Evolutionary conservation across 106 monocot genomes (phyloP).

Genomic region (Dendrobium nobile): DNA sequence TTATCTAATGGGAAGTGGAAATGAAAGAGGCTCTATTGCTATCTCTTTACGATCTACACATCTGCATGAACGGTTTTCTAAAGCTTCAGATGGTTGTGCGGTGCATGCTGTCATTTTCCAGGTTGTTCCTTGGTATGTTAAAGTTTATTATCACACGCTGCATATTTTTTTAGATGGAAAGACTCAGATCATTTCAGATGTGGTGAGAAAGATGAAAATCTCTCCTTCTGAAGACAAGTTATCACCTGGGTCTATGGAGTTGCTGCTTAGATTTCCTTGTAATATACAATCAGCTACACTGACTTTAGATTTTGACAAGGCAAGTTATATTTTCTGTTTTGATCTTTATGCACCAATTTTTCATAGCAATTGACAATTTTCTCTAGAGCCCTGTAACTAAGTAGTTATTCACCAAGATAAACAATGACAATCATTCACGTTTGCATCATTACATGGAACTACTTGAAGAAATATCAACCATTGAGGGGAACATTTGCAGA

Average conservation of each 20-base stretch:
- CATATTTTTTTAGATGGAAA: constrained; percentile 68
- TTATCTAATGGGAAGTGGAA: constrained; percentile 94
- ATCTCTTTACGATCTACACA: constrained; percentile 54
- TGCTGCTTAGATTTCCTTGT: constrained; percentile 76
- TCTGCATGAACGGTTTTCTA: constrained; percentile 16
- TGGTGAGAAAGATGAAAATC: constrained; percentile 73
- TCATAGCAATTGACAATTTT: background rate
- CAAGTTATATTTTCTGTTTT: constrained; percentile 10
- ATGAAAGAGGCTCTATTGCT: constrained; percentile 95
- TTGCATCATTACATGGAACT: constrained; percentile 1
- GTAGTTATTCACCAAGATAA: background rate
- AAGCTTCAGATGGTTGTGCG: constrained; percentile 29
- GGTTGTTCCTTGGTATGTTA: constrained; percentile 97
- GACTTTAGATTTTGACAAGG: constrained; percentile 92
- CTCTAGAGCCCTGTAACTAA: background rate
- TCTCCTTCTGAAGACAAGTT: constrained; percentile 89
- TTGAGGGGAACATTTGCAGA: background rate
- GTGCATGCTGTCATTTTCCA: constrained; percentile 66
- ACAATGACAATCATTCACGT: background rate
- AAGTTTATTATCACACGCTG: constrained; percentile 89
- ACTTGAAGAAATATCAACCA: background rate
- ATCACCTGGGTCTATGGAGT: constrained; percentile 72
- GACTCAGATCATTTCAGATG: constrained; percentile 32
- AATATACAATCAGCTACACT: constrained; percentile 46
- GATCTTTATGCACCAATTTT: background rate